Evolutionary conservation across 495 filamentous ascomycete genomes (phyloP).

Genomic region (Friedmanniomyces simplex): DNA sequence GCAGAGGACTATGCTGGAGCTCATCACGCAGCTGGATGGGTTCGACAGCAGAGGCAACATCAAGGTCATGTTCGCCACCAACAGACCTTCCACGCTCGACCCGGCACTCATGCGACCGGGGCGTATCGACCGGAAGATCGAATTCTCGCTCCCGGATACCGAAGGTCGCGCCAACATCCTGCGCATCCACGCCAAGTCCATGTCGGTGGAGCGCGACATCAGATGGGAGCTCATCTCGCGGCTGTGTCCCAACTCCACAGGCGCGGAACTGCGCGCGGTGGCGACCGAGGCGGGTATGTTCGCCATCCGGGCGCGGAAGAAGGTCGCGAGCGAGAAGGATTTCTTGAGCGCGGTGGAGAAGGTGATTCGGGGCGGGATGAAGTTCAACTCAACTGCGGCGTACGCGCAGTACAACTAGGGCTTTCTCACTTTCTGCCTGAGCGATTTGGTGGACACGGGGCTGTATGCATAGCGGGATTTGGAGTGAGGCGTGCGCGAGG

Average conservation of each 20-base stretch:
- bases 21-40: constrained; percentile 95
- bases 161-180: constrained; percentile 96
- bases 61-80: constrained; percentile 99
- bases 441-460: neutral
- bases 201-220: constrained; percentile 98
- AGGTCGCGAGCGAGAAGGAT: constrained; percentile 99
- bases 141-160: constrained; percentile 92
- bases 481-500: neutral
- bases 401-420: constrained; percentile 99
- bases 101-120: constrained; percentile 94
- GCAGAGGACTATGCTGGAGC: constrained; percentile 97
- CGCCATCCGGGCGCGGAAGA: constrained; percentile 88
- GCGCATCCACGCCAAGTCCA: constrained; percentile 97
- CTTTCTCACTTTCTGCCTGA: neutral
- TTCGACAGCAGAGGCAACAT: constrained; percentile 98
- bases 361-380: constrained; percentile 98
- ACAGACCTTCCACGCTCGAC: constrained; percentile 89
- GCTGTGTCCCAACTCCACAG: constrained; percentile 92
- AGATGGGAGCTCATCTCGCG: constrained; percentile 96
- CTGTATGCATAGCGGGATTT: neutral
- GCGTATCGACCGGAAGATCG: constrained; percentile 97
- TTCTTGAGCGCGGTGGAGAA: constrained; percentile 97
- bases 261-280: constrained; percentile 86
- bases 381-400: constrained; percentile 97
- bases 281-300: constrained; percentile 99